Base-by-base conservation (phyloP, 1,139 yeast genomes). In the Yamadazyma mexicana region DNA sequence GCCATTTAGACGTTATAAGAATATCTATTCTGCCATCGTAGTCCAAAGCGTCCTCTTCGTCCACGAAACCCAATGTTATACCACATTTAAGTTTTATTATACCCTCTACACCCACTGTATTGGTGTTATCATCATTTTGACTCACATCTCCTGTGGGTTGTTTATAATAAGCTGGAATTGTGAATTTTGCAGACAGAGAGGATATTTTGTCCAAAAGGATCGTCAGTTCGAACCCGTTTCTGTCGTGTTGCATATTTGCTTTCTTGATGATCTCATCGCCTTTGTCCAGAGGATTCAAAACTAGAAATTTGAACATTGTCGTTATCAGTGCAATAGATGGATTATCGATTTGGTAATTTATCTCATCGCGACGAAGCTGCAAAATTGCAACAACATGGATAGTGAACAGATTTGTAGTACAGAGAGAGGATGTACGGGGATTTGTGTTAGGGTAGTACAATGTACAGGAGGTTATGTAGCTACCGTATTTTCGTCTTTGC, bases 1-100 rank as follows among this genome's bases (percentile, higher is more conserved):
- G 84, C 89, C 91, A 84, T 42, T 75, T 69, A 40, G 72, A 69
- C 0, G 86, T 70, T 0, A 86, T 47, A 10, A 86, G 52, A 3
- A 85, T 63, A 54, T 85, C 92, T 3, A 81, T 58, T 9, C 54
- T 44, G 1, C 54, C 45, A 1, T 46, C 50, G 1, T 52, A 42
- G 0, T 51, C 39, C 1, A 62, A 39, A 3, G 54, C 51, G 3
- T 55, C 17, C 2, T 37, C 31, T 2, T 68, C 72, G 0, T 72
- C 52, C 1, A 78, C 46, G 42, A 68, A 77, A 9, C 77, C 82
- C 12, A 82, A 48, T 2, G 60, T 70, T 3, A 79, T 43, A 0
- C 81, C 83, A 26, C 69, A 64, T 0, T 66, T 46, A 1, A 77
- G 56, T 31, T 67, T 66, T 24, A 71, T 53, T 0, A 73, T 16